These are phyloP conservation scores for Pulicaria dysenterica DNA, from an alignment of 129 eudicot genomes.

Conservation along the genomic window DNA sequence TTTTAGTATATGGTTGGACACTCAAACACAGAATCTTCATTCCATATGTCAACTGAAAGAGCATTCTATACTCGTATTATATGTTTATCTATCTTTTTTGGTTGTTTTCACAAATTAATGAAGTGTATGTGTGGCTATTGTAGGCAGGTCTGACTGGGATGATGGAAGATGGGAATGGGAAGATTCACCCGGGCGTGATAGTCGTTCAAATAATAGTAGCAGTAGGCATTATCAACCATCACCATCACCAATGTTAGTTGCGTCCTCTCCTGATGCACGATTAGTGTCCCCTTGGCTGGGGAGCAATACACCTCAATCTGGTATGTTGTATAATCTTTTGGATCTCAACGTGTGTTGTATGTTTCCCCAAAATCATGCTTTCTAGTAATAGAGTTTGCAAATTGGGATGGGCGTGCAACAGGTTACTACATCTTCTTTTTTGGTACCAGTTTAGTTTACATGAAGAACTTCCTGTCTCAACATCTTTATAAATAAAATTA, in stretches of 20 bases:
- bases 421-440: background rate
- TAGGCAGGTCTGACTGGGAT: conserved; percentile 78
- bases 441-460: no score
- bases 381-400: conserved; percentile 5
- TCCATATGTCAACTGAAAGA: background rate
- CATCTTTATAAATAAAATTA: background rate
- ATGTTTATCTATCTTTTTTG: background rate
- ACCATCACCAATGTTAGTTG: conserved; percentile 68
- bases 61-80: background rate
- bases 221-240: conserved; percentile 46
- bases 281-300: conserved; percentile 92
- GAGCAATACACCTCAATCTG: conserved; percentile 65
- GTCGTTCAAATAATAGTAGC: conserved; percentile 36
- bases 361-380: background rate
- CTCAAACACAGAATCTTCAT: background rate
- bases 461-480: background rate
- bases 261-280: conserved; percentile 73
- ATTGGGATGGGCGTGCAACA: background rate
- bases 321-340: conserved; percentile 34
- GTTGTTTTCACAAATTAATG: background rate
- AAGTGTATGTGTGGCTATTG: conserved; percentile 14
- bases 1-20: no score
- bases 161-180: conserved; percentile 85
- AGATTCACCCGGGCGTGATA: conserved; percentile 63
- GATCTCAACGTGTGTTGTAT: background rate